Percentiles rank a stretch among this genome's conserved stretches.
Evolutionary conservation across 2,329 filamentous ascomycete species (phyloP).

Genomic region (Botryotinia convoluta): DNA sequence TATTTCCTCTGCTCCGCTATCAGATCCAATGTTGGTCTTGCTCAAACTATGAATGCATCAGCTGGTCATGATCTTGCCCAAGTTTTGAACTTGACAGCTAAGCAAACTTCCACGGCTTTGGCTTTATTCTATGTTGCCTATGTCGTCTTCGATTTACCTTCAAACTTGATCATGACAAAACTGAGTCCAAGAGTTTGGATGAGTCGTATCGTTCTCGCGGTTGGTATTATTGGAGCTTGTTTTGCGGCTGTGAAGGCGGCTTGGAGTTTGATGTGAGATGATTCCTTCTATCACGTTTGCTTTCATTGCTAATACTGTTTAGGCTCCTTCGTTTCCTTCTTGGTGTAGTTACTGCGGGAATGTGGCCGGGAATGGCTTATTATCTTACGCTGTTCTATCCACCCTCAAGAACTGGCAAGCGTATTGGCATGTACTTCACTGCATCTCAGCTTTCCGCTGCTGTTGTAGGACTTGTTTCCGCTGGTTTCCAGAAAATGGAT

Average conservation of each 20-base stretch:
- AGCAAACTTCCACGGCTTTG: conserved; percentile 79
- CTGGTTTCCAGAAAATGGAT: conserved; percentile 90
- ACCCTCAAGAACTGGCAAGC: conserved; percentile 78
- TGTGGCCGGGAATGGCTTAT: conserved; percentile 95
- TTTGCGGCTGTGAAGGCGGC: conserved; percentile 78
- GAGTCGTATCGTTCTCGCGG: conserved; percentile 84
- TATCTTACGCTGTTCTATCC: conserved; percentile 92
- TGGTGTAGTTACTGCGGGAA: conserved; percentile 83
- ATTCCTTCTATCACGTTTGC: background rate
- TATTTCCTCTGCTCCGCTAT: conserved; percentile 94
- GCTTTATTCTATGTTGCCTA: conserved; percentile 92
- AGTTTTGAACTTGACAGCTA: conserved; percentile 65
- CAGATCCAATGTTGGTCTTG: conserved; percentile 84
- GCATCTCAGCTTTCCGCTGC: conserved; percentile 85
- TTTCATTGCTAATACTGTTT: conserved; percentile 11
- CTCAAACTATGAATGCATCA: conserved; percentile 85
- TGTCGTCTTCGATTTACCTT: conserved; percentile 84
- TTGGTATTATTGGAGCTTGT: conserved; percentile 79
- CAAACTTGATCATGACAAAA: conserved; percentile 83
- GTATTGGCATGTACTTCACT: conserved; percentile 87
- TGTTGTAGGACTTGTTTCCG: conserved; percentile 84
- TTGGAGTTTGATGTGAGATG: conserved; percentile 63
- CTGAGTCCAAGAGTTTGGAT: conserved; percentile 88
- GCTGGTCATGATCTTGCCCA: conserved; percentile 72
- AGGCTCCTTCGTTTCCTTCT: conserved; percentile 79